Percentiles rank a stretch among this genome's conserved stretches.
Evolutionary conservation across 768 basidiomycete genomes (phyloP).

Genomic region (Fistulinella prunicolor): DNA sequence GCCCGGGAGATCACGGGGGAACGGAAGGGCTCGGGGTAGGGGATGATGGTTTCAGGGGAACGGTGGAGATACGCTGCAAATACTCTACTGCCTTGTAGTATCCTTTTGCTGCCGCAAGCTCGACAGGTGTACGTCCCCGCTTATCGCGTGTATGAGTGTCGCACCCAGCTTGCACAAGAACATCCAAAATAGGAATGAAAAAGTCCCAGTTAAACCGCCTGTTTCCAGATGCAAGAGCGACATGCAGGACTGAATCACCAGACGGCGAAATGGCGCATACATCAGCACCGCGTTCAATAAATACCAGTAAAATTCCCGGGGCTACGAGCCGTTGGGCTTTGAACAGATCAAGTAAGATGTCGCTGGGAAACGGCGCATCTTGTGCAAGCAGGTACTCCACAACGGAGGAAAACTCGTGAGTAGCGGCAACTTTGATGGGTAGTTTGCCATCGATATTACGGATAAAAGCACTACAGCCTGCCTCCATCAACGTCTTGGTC

Average conservation of each 20-base stretch:
- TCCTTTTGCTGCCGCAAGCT: neutral
- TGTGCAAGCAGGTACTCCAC: too few relatives aligned
- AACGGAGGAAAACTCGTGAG: too few relatives aligned
- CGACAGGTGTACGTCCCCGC: neutral
- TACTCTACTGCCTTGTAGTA: neutral
- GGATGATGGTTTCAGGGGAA: too few relatives aligned
- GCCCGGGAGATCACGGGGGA: too few relatives aligned
- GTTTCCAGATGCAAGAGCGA: too few relatives aligned
- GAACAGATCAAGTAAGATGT: neutral
- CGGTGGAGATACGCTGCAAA: too few relatives aligned
- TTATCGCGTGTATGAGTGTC: neutral
- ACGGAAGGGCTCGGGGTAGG: too few relatives aligned
- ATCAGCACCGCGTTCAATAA: neutral
- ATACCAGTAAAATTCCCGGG: rapidly evolving
- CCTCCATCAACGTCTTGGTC: too few relatives aligned
- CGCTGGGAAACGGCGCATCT: neutral
- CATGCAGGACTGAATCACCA: neutral
- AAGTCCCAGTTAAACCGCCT: neutral
- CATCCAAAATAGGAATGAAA: too few relatives aligned
- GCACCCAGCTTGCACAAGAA: neutral
- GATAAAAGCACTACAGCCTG: too few relatives aligned
- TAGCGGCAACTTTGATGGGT: too few relatives aligned
- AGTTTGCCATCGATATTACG: too few relatives aligned
- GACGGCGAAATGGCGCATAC: neutral
- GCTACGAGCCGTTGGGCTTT: rapidly evolving